These are phyloP conservation scores for Chlorociboria aeruginascens DNA, from an alignment of 495 filamentous ascomycete species.

Conservation along the genomic window DNA sequence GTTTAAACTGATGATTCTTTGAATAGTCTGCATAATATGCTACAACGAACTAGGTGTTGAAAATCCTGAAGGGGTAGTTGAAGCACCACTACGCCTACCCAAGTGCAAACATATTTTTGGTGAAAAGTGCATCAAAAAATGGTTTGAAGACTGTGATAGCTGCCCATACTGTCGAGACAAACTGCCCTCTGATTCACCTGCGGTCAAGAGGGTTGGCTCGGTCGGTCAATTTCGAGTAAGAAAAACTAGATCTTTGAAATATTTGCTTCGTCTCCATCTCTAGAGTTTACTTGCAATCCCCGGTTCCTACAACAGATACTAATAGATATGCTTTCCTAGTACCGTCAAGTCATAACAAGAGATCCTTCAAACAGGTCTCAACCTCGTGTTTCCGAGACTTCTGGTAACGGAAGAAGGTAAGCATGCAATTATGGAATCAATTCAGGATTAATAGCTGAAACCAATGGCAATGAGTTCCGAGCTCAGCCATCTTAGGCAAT, in stretches of 20 bases:
- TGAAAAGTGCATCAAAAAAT: conserved; percentile 47
- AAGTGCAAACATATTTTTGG: conserved; percentile 49
- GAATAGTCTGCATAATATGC: conserved; percentile 40
- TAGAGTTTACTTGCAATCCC: too few species aligned
- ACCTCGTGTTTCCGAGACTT: not conserved
- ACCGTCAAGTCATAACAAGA: too few species aligned
- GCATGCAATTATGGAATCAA: not conserved
- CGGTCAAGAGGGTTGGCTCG: conserved; percentile 1
- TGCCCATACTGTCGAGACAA: conserved; percentile 48
- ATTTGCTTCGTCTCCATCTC: not conserved
- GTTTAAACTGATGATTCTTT: not conserved
- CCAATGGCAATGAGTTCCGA: not conserved
- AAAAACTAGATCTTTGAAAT: too few species aligned
- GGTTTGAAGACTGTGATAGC: conserved; percentile 45
- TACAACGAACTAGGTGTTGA: conserved; percentile 41
- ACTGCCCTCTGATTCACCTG: conserved; percentile 33
- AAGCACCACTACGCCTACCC: conserved; percentile 37
- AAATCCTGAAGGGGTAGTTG: conserved; percentile 38
- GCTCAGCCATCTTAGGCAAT: not conserved
- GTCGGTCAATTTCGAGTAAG: conserved; percentile 1
- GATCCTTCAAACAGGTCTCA: not conserved
- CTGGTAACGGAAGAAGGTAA: not conserved
- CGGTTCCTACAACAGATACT: too few species aligned
- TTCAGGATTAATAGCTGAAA: not conserved
- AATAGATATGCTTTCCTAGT: too few species aligned